Evolutionary conservation across 192 early-diverging fungal genomes (phyloP).

Genomic region (Entomortierella beljakovae): DNA sequence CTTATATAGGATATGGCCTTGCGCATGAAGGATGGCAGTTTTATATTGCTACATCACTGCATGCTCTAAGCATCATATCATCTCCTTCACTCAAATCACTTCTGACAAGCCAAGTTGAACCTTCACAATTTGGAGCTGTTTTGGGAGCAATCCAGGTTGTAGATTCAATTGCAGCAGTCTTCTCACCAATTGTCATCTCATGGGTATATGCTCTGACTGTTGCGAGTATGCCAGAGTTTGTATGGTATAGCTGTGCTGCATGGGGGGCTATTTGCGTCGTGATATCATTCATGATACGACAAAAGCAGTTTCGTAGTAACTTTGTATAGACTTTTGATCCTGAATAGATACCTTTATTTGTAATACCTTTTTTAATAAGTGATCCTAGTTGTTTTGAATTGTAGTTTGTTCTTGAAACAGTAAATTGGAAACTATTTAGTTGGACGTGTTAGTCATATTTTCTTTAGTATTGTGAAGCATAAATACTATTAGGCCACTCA

Average conservation of each 20-base stretch:
- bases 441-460: too few relatives aligned
- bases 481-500: too few relatives aligned
- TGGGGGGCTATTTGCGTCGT: constrained; percentile 41
- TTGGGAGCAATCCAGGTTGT: constrained; percentile 60
- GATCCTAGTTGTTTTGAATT: too few relatives aligned
- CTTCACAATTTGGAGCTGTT: constrained; percentile 60
- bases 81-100: constrained; percentile 58
- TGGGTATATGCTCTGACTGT: constrained; percentile 59
- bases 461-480: too few relatives aligned
- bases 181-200: constrained; percentile 59
- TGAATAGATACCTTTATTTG: too few relatives aligned
- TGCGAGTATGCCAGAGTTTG: constrained; percentile 52
- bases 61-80: constrained; percentile 46
- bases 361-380: too few relatives aligned
- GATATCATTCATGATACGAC: constrained; percentile 56
- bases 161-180: constrained; percentile 58
- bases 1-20: constrained; percentile 45
- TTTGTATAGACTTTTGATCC: background rate
- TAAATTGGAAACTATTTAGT: too few relatives aligned
- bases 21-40: constrained; percentile 27
- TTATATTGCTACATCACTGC: constrained; percentile 30
- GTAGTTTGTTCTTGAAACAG: too few relatives aligned
- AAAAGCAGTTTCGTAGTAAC: constrained; percentile 47
- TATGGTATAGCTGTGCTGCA: constrained; percentile 58
- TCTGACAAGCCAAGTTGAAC: constrained; percentile 56